Evolutionary conservation across 1,284 basidiomycete species (phyloP), one percentile per base, ranked within the genome.

Genomic region (Cutaneotrichosporon sp.): DNA sequence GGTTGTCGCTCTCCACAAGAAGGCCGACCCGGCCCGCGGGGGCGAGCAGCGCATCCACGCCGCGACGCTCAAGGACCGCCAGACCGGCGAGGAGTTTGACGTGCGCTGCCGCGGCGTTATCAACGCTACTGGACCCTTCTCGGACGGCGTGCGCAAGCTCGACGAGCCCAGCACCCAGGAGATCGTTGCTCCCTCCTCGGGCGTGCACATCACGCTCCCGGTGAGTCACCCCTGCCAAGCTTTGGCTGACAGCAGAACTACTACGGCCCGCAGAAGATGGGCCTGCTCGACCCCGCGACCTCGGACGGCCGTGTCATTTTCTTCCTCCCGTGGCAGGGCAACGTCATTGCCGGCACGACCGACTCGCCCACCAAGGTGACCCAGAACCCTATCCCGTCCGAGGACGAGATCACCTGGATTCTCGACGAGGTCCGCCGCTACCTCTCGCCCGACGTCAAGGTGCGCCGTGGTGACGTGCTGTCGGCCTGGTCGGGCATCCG

Each of bases 311-410:
- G 95, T 50, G 95, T 99, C 63, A 95, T 98, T 75, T 99, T 98
- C 85, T 97, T 98, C 86, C 85, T 99, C 22, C 95, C 95, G 0
- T 99, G 95, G 95, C 90, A 97, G 81, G 95, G 95, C 24, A 92
- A 91, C 81, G 95, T 94, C 53, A 95, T 99, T 66, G 95, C 95
- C 3, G 95, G 95, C 27, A 98, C 95, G 7, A 99, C 95, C 22
- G 95, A 99, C 79, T 86, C 90, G 0, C 89, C 92, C 1, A 87
- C 90, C 0, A 79, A 81, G 3, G 90, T 97, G 60, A 85, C 86
- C 58, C 84, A 87, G 54, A 88, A 95, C 71, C 95, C 95, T 4
- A 82, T 85, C 11, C 92, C 95, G 2, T 84, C 86, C 49, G 95
- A 98, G 80, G 91, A 97, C 71, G 95, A 99, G 75, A 95, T 99